Conservation (phyloP, 1,284 basidiomycete genomes). For the Singerocomus rubriflavus region DNA sequence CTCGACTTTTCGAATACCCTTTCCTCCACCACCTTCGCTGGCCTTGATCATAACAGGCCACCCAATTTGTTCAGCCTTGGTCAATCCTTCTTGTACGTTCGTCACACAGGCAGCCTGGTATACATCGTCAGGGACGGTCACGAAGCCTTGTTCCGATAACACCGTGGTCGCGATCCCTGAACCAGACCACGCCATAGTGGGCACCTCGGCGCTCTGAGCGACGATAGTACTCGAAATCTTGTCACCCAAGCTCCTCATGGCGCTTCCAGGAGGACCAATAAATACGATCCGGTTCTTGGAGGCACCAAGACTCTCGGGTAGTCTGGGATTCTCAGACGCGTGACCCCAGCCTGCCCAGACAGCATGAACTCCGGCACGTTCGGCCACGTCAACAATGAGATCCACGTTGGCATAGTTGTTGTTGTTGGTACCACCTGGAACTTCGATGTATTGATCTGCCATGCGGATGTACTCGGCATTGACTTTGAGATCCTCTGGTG, state of each 20-base stretch:
- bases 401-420: slow-evolving; percentile 99
- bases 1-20: slow-evolving; percentile 96
- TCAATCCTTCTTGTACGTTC: slow-evolving; percentile 85
- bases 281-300: slow-evolving; percentile 97
- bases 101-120: slow-evolving; percentile 91
- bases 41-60: slow-evolving; percentile 99
- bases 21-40: slow-evolving; percentile 97
- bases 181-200: slow-evolving; percentile 99
- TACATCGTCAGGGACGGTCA: slow-evolving; percentile 90
- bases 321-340: slow-evolving; percentile 96
- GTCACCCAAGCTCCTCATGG: slow-evolving; percentile 99
- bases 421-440: slow-evolving; percentile 98
- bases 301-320: slow-evolving; percentile 93
- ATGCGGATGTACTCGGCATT: slow-evolving; percentile 99
- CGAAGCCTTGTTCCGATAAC: slow-evolving; percentile 86
- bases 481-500: slow-evolving; percentile 97
- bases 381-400: slow-evolving; percentile 97
- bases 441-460: slow-evolving; percentile 99
- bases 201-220: slow-evolving; percentile 96
- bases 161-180: slow-evolving; percentile 90
- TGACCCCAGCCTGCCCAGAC: slow-evolving; percentile 99
- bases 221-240: slow-evolving; percentile 99
- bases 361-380: slow-evolving; percentile 95
- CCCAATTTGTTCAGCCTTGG: slow-evolving; percentile 85
- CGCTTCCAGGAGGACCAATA: slow-evolving; percentile 98